Evolutionary conservation across 495 filamentous ascomycete genomes (phyloP).

Genomic region (Talaromyces trachyspermus): DNA sequence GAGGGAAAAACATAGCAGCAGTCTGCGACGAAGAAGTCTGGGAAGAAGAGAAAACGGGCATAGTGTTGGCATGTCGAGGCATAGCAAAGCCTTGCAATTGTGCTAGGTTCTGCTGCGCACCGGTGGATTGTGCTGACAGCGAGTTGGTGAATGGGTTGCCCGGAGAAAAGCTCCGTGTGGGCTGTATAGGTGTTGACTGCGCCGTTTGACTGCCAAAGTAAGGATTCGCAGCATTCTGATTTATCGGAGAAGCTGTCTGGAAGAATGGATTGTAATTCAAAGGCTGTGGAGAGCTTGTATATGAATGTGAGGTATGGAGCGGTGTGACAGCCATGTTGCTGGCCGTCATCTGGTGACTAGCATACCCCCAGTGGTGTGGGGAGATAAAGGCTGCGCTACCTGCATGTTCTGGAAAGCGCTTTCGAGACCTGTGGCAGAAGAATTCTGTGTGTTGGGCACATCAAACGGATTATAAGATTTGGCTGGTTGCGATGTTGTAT

Average conservation of each 20-base stretch:
- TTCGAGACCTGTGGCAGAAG: conserved; percentile 49
- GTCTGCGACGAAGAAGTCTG: conserved; percentile 28
- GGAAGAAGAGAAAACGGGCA: conserved; percentile 29
- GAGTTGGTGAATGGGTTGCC: conserved; percentile 52
- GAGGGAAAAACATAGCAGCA: conserved; percentile 12
- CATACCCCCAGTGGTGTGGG: conserved; percentile 77
- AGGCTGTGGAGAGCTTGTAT: conserved; percentile 34
- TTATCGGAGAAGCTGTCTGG: conserved; percentile 34
- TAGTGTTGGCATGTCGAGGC: conserved; percentile 37
- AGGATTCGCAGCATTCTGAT: conserved; percentile 22
- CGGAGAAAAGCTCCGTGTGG: conserved; percentile 22
- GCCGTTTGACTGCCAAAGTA: conserved; percentile 5
- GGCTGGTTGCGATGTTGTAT: conserved; percentile 19
- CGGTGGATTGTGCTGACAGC: conserved; percentile 15
- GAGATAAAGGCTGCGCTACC: conserved; percentile 68
- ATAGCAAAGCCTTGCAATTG: conserved; percentile 23
- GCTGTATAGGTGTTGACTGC: conserved; percentile 6
- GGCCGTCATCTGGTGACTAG: conserved; percentile 51
- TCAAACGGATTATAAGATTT: conserved; percentile 64
- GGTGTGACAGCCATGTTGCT: conserved; percentile 52
- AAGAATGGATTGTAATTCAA: conserved; percentile 63
- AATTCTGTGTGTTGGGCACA: conserved; percentile 27
- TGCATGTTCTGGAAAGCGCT: conserved; percentile 66
- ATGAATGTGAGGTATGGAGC: conserved; percentile 38
- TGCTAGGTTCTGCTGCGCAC: conserved; percentile 25